phyloP scores from a whole-genome alignment of 169 alveolate species.

The Eimeria mitis region DNA sequence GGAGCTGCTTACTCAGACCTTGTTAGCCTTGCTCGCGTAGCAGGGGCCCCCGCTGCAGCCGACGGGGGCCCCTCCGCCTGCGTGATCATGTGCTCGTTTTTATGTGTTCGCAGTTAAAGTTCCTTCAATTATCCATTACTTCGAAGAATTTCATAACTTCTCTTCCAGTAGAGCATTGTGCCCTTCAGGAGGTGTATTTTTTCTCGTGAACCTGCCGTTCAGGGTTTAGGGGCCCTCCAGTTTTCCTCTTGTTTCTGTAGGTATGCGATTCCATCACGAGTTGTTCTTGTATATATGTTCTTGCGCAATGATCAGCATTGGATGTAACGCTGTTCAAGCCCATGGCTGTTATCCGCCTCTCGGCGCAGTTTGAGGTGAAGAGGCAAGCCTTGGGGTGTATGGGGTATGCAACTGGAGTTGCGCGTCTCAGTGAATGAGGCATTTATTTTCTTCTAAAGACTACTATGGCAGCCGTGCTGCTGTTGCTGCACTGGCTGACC shows the following conservation, averaged over 20 bases:
- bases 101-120: neutral
- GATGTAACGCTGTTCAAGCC: neutral
- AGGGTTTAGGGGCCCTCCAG: neutral
- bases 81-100: neutral
- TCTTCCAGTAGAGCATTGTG: neutral
- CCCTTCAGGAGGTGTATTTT: neutral
- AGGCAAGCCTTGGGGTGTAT: neutral
- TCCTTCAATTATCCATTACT: neutral
- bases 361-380: neutral
- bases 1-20: neutral
- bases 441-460: neutral
- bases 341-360: neutral
- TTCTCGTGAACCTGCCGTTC: no score
- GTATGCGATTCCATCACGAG: neutral
- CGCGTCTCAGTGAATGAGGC: neutral
- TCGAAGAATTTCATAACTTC: neutral
- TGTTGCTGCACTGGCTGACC: slow-evolving; percentile 42
- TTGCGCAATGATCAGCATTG: neutral
- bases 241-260: neutral
- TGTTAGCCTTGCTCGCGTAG: neutral
- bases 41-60: slow-evolving; percentile 33
- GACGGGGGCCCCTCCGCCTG: neutral
- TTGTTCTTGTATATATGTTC: neutral
- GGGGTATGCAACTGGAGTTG: neutral
- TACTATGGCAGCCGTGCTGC: slow-evolving; percentile 63